Conservation (phyloP, 1,284 basidiomycete species). For the Cryptococcus sp. region DNA sequence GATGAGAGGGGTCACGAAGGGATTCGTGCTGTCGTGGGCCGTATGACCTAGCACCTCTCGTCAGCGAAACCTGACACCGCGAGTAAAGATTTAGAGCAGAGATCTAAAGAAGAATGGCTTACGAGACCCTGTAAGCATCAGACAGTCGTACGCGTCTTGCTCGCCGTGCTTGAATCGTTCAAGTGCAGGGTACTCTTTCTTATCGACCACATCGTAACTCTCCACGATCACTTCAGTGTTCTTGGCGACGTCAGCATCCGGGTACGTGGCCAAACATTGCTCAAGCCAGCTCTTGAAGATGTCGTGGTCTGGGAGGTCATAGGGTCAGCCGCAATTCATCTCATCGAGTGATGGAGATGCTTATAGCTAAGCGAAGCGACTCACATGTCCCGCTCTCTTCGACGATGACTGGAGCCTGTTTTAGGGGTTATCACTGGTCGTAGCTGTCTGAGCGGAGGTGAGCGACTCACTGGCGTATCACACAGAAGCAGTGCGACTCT, state of each 20-base stretch:
- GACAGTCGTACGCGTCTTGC: slow-evolving; percentile 49
- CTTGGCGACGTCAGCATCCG: slow-evolving; percentile 27
- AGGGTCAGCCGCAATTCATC: neutral
- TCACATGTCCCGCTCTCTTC: slow-evolving; percentile 49
- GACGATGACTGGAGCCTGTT: slow-evolving; percentile 43
- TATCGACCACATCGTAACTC: slow-evolving; percentile 57
- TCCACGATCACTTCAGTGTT: slow-evolving; percentile 53
- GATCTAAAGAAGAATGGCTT: slow-evolving; percentile 25
- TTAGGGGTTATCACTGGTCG: neutral
- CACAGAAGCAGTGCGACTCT: slow-evolving; percentile 51
- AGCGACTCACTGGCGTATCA: slow-evolving; percentile 49
- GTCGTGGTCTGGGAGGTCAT: slow-evolving; percentile 40
- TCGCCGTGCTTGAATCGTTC: slow-evolving; percentile 49
- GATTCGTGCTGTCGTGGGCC: slow-evolving; percentile 37
- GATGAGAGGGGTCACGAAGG: slow-evolving; percentile 42
- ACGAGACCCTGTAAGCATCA: slow-evolving; percentile 60
- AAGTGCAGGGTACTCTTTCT: slow-evolving; percentile 54
- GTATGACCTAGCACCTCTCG: slow-evolving; percentile 39
- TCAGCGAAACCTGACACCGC: neutral
- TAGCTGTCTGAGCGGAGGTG: neutral
- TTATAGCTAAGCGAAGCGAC: slow-evolving; percentile 1
- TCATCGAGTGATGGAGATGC: neutral
- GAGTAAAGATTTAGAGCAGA: neutral
- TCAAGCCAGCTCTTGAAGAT: slow-evolving; percentile 54
- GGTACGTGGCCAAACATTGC: slow-evolving; percentile 39